A percentile compares a stretch with the other conserved stretches of the same genome.
Evolutionary conservation across 805 yeast genomes (phyloP).

Genomic region (Cyberlindnera petersonii): DNA sequence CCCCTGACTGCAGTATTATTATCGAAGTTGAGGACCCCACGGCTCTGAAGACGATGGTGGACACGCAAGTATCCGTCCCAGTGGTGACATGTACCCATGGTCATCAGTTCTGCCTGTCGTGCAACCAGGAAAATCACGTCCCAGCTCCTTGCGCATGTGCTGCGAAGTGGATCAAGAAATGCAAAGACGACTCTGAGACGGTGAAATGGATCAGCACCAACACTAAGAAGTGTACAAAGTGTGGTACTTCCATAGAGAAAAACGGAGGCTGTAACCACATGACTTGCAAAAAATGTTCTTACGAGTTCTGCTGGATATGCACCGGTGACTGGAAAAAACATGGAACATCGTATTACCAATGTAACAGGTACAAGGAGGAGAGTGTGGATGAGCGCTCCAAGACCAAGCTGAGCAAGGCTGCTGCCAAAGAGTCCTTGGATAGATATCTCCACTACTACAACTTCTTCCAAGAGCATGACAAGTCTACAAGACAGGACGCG

Average conservation of each 20-base stretch:
- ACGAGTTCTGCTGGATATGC: conserved; percentile 95
- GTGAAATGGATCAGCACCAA: conserved; percentile 81
- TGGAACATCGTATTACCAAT: conserved; percentile 58
- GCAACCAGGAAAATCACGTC: conserved; percentile 71
- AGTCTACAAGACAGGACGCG: conserved; percentile 69
- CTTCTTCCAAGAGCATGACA: conserved; percentile 70
- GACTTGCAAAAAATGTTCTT: conserved; percentile 73
- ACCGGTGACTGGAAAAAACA: conserved; percentile 71
- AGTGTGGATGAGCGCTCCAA: conserved; percentile 28
- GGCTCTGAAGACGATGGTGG: conserved; percentile 11
- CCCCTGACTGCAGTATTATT: conserved; percentile 68
- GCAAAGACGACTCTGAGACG: conserved; percentile 85
- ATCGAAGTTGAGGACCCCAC: conserved; percentile 34
- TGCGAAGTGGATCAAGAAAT: conserved; percentile 68
- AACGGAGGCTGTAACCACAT: conserved; percentile 98
- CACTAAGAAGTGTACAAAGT: conserved; percentile 84
- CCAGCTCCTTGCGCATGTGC: conserved; percentile 81
- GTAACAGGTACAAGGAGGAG: conserved; percentile 51
- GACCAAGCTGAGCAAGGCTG: conserved; percentile 29
- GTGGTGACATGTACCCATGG: conserved; percentile 62
- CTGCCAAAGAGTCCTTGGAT: conserved; percentile 45
- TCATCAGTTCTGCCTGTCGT: conserved; percentile 76
- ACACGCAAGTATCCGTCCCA: conserved; percentile 44
- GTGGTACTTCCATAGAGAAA: conserved; percentile 77
- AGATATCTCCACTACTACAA: conserved; percentile 74